Base-by-base conservation (phyloP, 179 eudicot genomes). In the Gypsophila paniculata region DNA sequence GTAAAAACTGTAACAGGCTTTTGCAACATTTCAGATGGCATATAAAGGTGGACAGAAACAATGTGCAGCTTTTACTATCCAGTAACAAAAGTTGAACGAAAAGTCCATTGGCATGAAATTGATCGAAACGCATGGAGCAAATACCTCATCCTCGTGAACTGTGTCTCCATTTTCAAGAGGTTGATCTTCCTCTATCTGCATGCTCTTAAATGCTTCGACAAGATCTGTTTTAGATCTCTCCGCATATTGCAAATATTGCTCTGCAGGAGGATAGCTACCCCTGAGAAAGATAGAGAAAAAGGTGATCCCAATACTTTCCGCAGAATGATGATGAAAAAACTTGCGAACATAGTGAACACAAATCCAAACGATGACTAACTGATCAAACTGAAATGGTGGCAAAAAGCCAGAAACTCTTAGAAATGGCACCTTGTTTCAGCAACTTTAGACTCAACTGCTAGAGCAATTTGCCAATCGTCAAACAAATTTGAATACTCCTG, bases 391-490 rank as follows among this genome's bases (percentile, higher is more conserved):
- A 61, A 36, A 36, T 3, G 14, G 69, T 19, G 69, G 32, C 32
- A 23, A 23, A 9, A 34, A 25, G 26, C 39, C 18, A 22, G 71
- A 38, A 19, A 59, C 32, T 21, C 48, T 13, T 6, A 23, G 59
- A 53, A 57, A 68, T 15, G 10, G 46, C 72, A 93, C 99, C 99
- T 87, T 80, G 85, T 78, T 65, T 87, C 96, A 22, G 92, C 85
- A 78, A 79, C 87, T 87, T 84, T 90, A 60, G 91, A 80, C 82
- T 94, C 97, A 65, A 91, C 91, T 13, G 80, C 87, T 68, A 91
- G 89, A 65, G 97, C 94, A 85, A 91, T 76, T 86, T 94, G 99
- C 99, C 97, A 91, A 74, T 91, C 96, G 39, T 88, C 94, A 69
- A 93, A 91, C 81, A 93, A 75, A 72, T 93, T 93, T 49, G 98